A percentile compares a stretch with the other conserved stretches of the same genome.
Conservation (phyloP, 371 early-diverging fungal genomes). For the Syncephalastrum monosporum region DNA sequence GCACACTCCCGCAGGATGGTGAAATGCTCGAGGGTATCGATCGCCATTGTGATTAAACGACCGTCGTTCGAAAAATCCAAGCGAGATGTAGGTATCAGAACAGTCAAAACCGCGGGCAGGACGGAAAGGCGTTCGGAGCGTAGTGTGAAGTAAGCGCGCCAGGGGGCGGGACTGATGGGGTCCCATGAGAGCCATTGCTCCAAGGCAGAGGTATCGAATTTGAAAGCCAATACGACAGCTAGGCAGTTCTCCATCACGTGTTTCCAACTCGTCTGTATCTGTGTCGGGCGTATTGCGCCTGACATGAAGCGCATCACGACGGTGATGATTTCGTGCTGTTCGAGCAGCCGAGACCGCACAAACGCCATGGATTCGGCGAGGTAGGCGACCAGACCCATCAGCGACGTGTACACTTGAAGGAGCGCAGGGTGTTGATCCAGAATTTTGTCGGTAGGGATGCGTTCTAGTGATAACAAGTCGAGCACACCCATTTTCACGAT, state of each 20-base stretch:
- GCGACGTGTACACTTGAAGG: conserved; percentile 19
- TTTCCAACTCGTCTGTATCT: conserved; percentile 18
- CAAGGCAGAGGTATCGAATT: conserved; percentile 25
- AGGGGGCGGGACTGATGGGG: not conserved
- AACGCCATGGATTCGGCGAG: conserved; percentile 25
- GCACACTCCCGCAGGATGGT: not conserved
- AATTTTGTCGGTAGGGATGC: not conserved
- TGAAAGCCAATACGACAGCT: conserved; percentile 24
- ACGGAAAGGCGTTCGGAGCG: conserved; percentile 8
- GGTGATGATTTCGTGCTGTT: conserved; percentile 6
- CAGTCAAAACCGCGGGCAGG: conserved; percentile 5
- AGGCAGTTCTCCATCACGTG: conserved; percentile 24
- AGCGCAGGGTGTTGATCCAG: not conserved
- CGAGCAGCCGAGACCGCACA: conserved; percentile 25
- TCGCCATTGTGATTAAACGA: not conserved
- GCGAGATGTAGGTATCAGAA: conserved; percentile 1
- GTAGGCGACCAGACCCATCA: conserved; percentile 26
- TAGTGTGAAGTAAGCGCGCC: too few species aligned
- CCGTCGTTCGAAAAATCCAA: not conserved
- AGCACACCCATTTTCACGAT: conserved; percentile 3
- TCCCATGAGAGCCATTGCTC: conserved; percentile 25
- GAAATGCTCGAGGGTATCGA: not conserved
- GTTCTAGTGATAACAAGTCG: not conserved
- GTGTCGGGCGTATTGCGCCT: not conserved
- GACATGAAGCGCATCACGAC: conserved; percentile 1